phyloP scores from a whole-genome alignment of 768 basidiomycete species.

The Amyloporia xantha region DNA sequence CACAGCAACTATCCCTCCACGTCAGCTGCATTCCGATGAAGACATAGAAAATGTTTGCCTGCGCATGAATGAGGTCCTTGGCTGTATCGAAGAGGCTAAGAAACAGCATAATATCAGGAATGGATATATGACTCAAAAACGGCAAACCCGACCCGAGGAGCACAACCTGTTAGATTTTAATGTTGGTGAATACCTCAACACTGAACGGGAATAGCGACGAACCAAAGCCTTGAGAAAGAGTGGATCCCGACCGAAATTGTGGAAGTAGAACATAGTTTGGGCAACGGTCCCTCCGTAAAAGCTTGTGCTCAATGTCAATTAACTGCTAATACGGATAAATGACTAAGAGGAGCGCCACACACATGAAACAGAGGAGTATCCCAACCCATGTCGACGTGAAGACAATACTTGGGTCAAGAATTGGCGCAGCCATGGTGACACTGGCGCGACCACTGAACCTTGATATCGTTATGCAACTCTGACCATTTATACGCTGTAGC shows the following conservation, averaged over 20 bases:
- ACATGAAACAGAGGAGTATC: constrained; percentile 2
- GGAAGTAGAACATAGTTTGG: background rate
- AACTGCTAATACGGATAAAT: background rate
- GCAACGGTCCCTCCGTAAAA: background rate
- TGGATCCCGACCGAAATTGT: background rate
- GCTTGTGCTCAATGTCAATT: background rate
- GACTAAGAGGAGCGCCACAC: background rate
- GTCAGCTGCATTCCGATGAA: background rate
- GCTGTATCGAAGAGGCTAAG: background rate
- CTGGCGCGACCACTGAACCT: too few relatives aligned
- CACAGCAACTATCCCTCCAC: background rate
- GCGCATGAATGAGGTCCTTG: background rate
- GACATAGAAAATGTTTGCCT: background rate
- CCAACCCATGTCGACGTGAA: background rate
- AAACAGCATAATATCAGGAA: background rate
- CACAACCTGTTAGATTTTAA: background rate
- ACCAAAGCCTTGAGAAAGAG: background rate
- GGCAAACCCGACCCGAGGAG: background rate
- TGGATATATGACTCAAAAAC: background rate
- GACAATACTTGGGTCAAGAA: background rate
- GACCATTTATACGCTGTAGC: too few relatives aligned
- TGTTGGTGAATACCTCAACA: too few relatives aligned
- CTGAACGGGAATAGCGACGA: background rate
- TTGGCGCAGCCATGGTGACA: background rate
- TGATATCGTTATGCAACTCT: too few relatives aligned